Evolutionary conservation across 2,329 filamentous ascomycete genomes (phyloP).

Genomic region (Sarocladium brachiariae): DNA sequence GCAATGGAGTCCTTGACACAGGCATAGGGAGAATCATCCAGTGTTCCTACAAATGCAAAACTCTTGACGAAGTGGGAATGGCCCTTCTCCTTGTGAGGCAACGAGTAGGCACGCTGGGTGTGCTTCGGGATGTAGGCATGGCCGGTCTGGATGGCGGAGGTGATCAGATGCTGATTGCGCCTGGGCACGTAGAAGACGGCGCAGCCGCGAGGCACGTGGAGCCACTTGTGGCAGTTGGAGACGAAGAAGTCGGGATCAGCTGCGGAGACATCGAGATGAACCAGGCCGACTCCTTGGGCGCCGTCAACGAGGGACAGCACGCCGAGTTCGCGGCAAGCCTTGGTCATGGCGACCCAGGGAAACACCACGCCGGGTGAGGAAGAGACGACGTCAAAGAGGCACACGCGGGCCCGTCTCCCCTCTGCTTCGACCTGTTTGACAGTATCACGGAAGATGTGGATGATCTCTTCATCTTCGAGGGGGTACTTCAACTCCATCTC

Average conservation of each 20-base stretch:
- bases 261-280: conserved; percentile 58
- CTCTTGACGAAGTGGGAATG: conserved; percentile 58
- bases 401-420: conserved; percentile 59
- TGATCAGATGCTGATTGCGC: conserved; percentile 69
- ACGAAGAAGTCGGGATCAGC: conserved; percentile 82
- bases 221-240: conserved; percentile 88
- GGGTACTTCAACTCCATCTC: conserved; percentile 63
- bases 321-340: conserved; percentile 57
- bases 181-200: conserved; percentile 73
- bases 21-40: conserved; percentile 65
- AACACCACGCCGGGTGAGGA: conserved; percentile 73
- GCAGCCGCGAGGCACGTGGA: conserved; percentile 71
- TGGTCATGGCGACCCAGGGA: conserved; percentile 64
- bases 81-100: conserved; percentile 37
- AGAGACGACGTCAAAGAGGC: conserved; percentile 70
- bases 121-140: conserved; percentile 60
- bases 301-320: conserved; percentile 74
- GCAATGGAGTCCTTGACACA: conserved; percentile 64
- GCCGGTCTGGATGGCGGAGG: conserved; percentile 70
- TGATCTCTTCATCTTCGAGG: conserved; percentile 59
- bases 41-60: conserved; percentile 73
- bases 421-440: conserved; percentile 44
- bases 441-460: conserved; percentile 51
- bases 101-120: conserved; percentile 27
- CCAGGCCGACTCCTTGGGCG: conserved; percentile 77